Conservation (phyloP, 768 basidiomycete genomes). For the Zangia roseola region DNA sequence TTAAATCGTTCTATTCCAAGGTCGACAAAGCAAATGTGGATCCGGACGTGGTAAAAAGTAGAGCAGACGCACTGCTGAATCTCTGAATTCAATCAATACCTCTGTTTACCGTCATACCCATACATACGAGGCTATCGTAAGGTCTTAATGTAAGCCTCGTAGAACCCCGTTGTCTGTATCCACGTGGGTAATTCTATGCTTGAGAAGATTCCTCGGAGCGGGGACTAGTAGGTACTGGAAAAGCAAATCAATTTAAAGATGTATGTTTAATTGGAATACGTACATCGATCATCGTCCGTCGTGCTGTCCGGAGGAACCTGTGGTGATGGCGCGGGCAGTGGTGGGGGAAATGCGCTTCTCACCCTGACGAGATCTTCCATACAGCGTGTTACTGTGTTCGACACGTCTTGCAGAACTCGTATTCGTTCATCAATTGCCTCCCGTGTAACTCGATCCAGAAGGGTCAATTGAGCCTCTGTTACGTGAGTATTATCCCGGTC, state of each 20-base stretch:
- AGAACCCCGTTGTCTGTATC: neutral
- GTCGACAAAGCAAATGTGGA: conserved; percentile 63
- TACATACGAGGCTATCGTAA: neutral
- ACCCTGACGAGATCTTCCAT: conserved; percentile 78
- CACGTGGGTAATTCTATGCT: conserved; percentile 1
- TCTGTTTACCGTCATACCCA: neutral
- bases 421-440: conserved; percentile 86
- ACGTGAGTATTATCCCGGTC: conserved; percentile 25
- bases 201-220: neutral
- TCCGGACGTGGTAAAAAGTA: conserved; percentile 52
- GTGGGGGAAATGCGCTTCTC: conserved; percentile 63
- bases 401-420: conserved; percentile 74
- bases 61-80: conserved; percentile 42
- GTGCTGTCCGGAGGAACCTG: conserved; percentile 12
- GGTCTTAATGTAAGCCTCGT: neutral
- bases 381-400: conserved; percentile 67
- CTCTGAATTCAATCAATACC: conserved; percentile 1
- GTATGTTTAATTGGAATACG: neutral
- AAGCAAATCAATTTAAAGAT: neutral
- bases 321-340: conserved; percentile 15
- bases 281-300: conserved; percentile 12
- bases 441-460: conserved; percentile 65
- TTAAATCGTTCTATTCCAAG: conserved; percentile 61
- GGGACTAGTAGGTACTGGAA: conserved; percentile 1
- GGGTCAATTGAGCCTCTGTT: conserved; percentile 56